Evolutionary conservation across 1,284 basidiomycete species (phyloP).

Genomic region (Puccinia horiana): DNA sequence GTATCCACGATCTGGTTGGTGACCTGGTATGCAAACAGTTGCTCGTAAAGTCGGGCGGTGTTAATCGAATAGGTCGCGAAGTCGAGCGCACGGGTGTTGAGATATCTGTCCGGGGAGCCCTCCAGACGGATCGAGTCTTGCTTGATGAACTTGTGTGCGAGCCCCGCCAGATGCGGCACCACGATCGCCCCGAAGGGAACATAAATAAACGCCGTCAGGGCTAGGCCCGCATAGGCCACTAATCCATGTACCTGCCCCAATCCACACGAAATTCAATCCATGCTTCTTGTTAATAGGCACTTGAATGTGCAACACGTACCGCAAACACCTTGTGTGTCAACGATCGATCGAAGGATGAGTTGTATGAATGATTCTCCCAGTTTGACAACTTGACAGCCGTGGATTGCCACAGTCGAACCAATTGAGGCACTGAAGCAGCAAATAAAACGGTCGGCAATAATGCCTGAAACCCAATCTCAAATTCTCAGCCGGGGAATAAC

Average conservation of each 20-base stretch:
- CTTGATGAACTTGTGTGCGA: constrained; percentile 30
- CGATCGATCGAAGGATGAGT: constrained; percentile 73
- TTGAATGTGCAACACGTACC: constrained; percentile 64
- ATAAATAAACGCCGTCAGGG: constrained; percentile 56
- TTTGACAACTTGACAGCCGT: constrained; percentile 72
- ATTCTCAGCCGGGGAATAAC: background rate
- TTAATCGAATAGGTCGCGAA: constrained; percentile 58
- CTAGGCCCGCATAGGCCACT: constrained; percentile 42
- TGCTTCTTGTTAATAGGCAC: constrained; percentile 20
- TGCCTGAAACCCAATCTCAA: constrained; percentile 53
- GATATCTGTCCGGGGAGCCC: constrained; percentile 54
- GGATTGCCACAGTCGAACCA: constrained; percentile 72
- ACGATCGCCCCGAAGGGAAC: constrained; percentile 58
- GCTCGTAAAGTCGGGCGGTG: constrained; percentile 73
- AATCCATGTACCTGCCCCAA: constrained; percentile 33
- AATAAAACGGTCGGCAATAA: constrained; percentile 84
- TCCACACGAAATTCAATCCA: background rate
- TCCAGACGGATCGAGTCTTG: constrained; percentile 46
- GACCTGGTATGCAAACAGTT: constrained; percentile 92
- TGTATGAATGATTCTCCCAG: constrained; percentile 88
- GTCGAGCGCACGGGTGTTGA: constrained; percentile 53
- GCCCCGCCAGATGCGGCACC: constrained; percentile 49
- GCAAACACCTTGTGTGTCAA: constrained; percentile 85
- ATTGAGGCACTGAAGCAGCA: constrained; percentile 75
- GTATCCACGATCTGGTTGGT: constrained; percentile 85